A percentile compares a stretch with the other conserved stretches of the same genome.
These are phyloP conservation scores for Fonsecaea monophora DNA, from an alignment of 2,329 filamentous ascomycete species.

Conservation along the genomic window DNA sequence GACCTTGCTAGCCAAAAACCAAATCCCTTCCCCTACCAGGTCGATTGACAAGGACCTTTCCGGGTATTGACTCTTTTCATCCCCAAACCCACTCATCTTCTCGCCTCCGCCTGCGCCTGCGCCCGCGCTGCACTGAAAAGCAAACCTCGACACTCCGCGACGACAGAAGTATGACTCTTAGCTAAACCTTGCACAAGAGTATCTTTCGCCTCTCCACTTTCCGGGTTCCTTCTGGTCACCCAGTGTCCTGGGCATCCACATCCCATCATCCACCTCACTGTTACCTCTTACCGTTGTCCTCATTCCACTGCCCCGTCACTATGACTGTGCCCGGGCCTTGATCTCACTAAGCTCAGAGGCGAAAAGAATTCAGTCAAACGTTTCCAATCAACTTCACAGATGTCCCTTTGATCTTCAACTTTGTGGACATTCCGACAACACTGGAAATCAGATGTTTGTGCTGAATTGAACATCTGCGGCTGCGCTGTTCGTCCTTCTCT, in stretches of 20 bases:
- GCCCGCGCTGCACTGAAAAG: not conserved
- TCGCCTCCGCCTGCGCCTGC: constrained; percentile 25
- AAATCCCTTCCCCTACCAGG: constrained; percentile 4
- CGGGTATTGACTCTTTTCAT: constrained; percentile 4
- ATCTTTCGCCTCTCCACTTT: constrained; percentile 28
- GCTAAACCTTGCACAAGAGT: constrained; percentile 26
- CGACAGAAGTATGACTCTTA: constrained; percentile 32
- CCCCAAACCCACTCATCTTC: constrained; percentile 17
- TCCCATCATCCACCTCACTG: constrained; percentile 22
- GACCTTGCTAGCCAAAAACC: constrained; percentile 16
- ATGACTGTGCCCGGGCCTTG: constrained; percentile 34
- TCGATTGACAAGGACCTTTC: constrained; percentile 13
- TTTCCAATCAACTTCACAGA: not conserved
- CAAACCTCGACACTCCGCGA: constrained; percentile 13
- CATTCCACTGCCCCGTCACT: constrained; percentile 17
- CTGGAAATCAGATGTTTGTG: constrained; percentile 24
- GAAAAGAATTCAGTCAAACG: constrained; percentile 3
- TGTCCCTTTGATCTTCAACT: constrained; percentile 7
- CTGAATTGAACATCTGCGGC: constrained; percentile 18
- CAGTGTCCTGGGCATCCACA: constrained; percentile 11
- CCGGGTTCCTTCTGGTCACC: constrained; percentile 23
- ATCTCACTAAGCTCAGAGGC: constrained; percentile 30
- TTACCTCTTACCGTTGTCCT: constrained; percentile 19
- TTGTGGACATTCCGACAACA: constrained; percentile 10
- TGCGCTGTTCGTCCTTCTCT: constrained; percentile 12